phyloP scores from a whole-genome alignment of 2,329 filamentous ascomycete genomes.

The Aspergillus fumigatiaffinis region DNA sequence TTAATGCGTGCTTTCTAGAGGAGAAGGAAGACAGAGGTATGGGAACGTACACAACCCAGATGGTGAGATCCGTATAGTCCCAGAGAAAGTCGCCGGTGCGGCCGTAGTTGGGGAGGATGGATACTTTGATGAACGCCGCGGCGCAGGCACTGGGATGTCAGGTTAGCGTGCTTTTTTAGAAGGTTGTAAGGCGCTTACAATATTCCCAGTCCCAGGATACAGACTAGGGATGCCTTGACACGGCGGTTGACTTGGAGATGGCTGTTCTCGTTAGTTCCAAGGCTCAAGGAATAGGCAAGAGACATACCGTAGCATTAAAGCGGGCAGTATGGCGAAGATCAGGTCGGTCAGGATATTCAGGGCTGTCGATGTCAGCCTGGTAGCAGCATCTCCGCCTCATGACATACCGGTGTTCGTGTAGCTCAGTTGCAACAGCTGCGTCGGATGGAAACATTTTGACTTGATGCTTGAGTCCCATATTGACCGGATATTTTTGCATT shows the following conservation, averaged over 20 bases:
- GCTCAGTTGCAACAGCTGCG: constrained; percentile 40
- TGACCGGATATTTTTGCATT: constrained; percentile 46
- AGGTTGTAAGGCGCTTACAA: constrained; percentile 29
- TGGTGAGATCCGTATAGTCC: constrained; percentile 47
- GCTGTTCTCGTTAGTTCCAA: constrained; percentile 4
- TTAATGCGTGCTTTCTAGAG: no score
- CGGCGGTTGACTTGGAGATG: constrained; percentile 38
- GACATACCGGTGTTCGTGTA: constrained; percentile 38
- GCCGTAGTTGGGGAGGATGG: constrained; percentile 38
- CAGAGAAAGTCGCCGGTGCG: constrained; percentile 42
- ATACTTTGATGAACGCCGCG: constrained; percentile 42
- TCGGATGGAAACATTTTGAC: constrained; percentile 41
- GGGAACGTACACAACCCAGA: constrained; percentile 39
- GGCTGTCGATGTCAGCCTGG: constrained; percentile 8
- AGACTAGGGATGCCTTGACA: constrained; percentile 36
- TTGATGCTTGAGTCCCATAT: constrained; percentile 43
- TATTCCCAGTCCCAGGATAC: constrained; percentile 40
- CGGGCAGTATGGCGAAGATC: constrained; percentile 38
- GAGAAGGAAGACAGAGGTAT: no score
- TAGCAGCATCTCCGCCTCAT: background rate
- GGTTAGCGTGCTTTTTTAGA: background rate
- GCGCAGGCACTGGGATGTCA: constrained; percentile 36
- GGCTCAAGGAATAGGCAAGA: no score
- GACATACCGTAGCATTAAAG: constrained; percentile 36
- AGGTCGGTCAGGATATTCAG: constrained; percentile 42